Evolutionary conservation across 306 rosid genomes (phyloP), one percentile per base, ranked within the genome.

Genomic region (Betula pendula): DNA sequence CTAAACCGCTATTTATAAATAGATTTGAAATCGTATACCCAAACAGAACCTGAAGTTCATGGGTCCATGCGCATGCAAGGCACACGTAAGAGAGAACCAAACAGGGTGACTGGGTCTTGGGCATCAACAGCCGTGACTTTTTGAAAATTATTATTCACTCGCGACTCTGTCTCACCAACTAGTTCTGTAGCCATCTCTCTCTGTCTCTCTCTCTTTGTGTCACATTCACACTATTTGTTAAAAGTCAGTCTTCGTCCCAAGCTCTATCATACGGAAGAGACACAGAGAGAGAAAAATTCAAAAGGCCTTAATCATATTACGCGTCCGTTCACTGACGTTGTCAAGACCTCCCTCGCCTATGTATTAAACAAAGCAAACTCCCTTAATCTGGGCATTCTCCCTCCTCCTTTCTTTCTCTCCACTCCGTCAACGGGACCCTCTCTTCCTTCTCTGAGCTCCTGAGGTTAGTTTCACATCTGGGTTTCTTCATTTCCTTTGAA

Each of bases 391-490:
- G 16, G 49, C 27, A n/a, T 38, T n/a, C n/a, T n/a, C 16, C 47
- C 60, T 6, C 33, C 0, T 5, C 51, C 25, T 33, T 17, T 63
- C 63, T 72, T 27, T 42, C 40, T 48, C 45, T 33, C 2, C 48
- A 0, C 25, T 22, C 22, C 4, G 13, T 52, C 51, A 52, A 29
- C 47, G 2, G 2, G 35, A 9, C 38, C 52, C 13, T 38, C 48
- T 11, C 48, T 48, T 72, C 42, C 53, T 74, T 83, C 52, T 48
- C 50, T 25, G 51, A 58, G 74, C 79, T 24, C 60, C 82, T 74
- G 56, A 84, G 93, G 87, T 89, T 60, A 62, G 84, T 74, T 84
- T 76, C 63, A 38, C 74, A 78, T 65, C 77, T 76, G 83, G 81
- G 56, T 79, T 47, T 79, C 42, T 63, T 0, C 31, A 8, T 52